Evolutionary conservation across 306 rosid species (phyloP), one percentile per base, ranked within the genome.

Genomic region (Vicia faba): DNA sequence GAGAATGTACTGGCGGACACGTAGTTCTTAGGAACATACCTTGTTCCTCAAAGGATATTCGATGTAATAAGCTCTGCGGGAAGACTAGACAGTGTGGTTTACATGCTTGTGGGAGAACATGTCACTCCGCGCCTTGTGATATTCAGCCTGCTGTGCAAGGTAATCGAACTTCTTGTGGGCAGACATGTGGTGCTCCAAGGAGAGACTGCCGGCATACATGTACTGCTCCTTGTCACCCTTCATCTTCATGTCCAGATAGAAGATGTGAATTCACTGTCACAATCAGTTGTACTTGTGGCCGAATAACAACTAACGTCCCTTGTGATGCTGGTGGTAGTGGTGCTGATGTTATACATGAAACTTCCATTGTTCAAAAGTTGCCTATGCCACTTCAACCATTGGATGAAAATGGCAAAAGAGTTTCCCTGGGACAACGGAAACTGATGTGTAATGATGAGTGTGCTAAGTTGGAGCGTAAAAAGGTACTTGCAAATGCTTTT

Each of bases 1-100:
- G 87, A 78, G 97, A 91, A 66, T 91, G 96, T 70, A 78, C 89
- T 59, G 96, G 97, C 28, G 95, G 95, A 11, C 97, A 91, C 79
- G 92, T 91, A 26, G 83, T 89, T 72, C 89, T 91, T 28, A 77
- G 95, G 78, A 91, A 87, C 77, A 85, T 91, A 66, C 97, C 96
- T 59, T 91, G 96, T 53, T 92, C 96, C 31, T 91, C 97, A 38
- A 87, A 81, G 84, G 95, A 89, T 78, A 91, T 89, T 62, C 87
- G 88, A 72, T 91, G 97, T 62, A 87, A 89, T 84, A 79, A 85
- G 55, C 90, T 87, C 19, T 91, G 97, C 74, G 97, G 97, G 68
- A 91, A 87, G 88, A 89, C 89, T 49, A 86, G 97, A 80, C 89
- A 65, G 38, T 91, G 97, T 50, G 97, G 96, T 46, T 79, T 85